phyloP scores from a whole-genome alignment of 2,329 filamentous ascomycete species.

The Aureobasidium pullulans region DNA sequence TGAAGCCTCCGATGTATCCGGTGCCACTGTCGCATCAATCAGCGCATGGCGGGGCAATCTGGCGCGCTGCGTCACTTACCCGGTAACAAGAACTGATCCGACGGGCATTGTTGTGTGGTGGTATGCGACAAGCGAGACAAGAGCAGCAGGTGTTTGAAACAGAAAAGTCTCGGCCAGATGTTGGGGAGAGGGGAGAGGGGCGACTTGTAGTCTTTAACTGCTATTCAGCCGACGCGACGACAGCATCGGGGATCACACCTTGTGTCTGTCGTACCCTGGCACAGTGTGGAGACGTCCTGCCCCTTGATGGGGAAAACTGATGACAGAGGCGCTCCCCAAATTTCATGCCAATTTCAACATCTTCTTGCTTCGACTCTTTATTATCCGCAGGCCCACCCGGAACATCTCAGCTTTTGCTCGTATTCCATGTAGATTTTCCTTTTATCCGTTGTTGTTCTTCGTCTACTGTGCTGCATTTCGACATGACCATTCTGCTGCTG shows the following conservation, averaged over 20 bases:
- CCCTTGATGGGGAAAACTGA: slow-evolving; percentile 10
- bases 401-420: slow-evolving; percentile 1
- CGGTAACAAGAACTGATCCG: slow-evolving; percentile 85
- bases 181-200: not conserved
- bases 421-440: not conserved
- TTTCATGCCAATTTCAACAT: slow-evolving; percentile 3
- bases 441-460: not conserved
- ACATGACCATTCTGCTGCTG: not conserved
- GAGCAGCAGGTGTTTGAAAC: slow-evolving; percentile 1
- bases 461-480: not conserved
- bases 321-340: slow-evolving; percentile 3
- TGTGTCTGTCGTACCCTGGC: slow-evolving; percentile 1
- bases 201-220: not conserved
- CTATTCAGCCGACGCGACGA: slow-evolving; percentile 4
- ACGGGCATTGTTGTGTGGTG: slow-evolving; percentile 53
- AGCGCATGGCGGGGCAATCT: slow-evolving; percentile 12
- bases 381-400: slow-evolving; percentile 4
- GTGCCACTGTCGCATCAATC: slow-evolving; percentile 61
- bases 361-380: not conserved
- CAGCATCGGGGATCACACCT: not conserved
- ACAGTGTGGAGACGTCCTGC: not conserved
- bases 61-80: slow-evolving; percentile 50
- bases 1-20: slow-evolving; percentile 99
- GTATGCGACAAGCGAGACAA: not conserved
- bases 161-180: not conserved